Evolutionary conservation across 306 rosid species (phyloP), one percentile per base, ranked within the genome.

Genomic region (Casuarina equisetifolia): DNA sequence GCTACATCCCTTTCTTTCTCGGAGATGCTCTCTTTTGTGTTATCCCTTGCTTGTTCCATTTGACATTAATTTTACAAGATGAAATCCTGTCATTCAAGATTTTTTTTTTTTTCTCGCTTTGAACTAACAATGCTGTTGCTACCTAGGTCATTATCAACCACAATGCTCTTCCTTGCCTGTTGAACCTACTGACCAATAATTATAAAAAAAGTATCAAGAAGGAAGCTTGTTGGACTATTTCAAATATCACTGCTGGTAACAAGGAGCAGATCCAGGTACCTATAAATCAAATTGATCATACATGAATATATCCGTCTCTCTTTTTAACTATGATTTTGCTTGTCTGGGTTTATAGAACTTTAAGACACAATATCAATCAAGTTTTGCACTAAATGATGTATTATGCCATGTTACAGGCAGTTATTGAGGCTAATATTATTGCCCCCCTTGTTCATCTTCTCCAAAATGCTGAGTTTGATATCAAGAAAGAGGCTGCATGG

Each of bases 401-500:
- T 36, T 42, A 42, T 8, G 11, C 0, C 15, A 16, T 67, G 50
- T 82, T 25, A 78, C 87, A 94, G 98, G 81, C 90, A 71, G 97
- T 91, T 46, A 75, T 94, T 73, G 94, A 89, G 61, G 92, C 96
- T 63, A 82, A 84, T 76, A 74, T 94, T 84, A 77, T 94, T 43
- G 86, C 74, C 50, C 98, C 97, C 74, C 88, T 94, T 79, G 88
- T 94, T 75, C 55, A 70, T 52, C 81, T 94, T 81, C 97, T 94
- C 84, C 94, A 88, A 94, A 86, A 68, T 85, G 97, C 97, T 12
- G 98, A 91, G 81, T 94, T 94, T 88, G 98, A 94, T 84, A 94
- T 94, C 67, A 94, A 90, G 89, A 94, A 94, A 81, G 98, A 94
- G 84, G 98, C 98, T 82, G 98, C 98, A 1, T 94, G 98, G 98